Percentiles rank a stretch among this genome's conserved stretches.
These are phyloP conservation scores for Cadophora gregata DNA, from an alignment of 2,329 filamentous ascomycete species.

Conservation along the genomic window DNA sequence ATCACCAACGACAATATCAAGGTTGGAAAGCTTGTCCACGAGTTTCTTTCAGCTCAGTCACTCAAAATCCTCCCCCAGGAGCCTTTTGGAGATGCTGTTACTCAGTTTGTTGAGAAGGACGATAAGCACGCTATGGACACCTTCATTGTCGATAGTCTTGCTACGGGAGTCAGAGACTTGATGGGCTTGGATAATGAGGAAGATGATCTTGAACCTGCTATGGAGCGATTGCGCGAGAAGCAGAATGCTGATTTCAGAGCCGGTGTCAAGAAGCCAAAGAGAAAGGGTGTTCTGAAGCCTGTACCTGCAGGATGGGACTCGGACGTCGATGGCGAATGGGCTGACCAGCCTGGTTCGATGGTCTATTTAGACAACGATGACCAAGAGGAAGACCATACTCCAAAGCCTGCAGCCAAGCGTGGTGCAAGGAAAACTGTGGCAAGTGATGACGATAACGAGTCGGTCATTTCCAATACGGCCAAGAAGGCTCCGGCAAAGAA, in stretches of 20 bases:
- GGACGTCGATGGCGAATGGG: conserved; percentile 88
- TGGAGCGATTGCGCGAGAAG: conserved; percentile 73
- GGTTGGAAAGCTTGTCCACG: conserved; percentile 85
- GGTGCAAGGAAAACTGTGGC: conserved; percentile 49
- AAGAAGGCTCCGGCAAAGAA: conserved; percentile 47
- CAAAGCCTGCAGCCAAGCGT: conserved; percentile 41
- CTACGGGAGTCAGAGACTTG: conserved; percentile 73
- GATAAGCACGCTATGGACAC: conserved; percentile 91
- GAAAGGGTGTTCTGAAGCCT: conserved; percentile 68
- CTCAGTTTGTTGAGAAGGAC: conserved; percentile 92
- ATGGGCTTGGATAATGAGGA: conserved; percentile 71
- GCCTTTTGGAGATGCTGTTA: conserved; percentile 89
- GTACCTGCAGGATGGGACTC: conserved; percentile 85
- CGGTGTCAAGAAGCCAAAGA: conserved; percentile 61
- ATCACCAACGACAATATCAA: conserved; percentile 75
- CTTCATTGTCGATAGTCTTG: conserved; percentile 75
- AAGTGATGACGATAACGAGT: conserved; percentile 61
- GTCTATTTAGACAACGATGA: conserved; percentile 43
- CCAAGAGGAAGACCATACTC: conserved; percentile 52
- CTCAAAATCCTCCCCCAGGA: conserved; percentile 93
- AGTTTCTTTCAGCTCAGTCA: conserved; percentile 86
- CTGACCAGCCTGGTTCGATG: conserved; percentile 58
- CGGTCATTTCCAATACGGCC: conserved; percentile 42
- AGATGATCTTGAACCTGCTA: conserved; percentile 73
- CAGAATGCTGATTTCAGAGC: conserved; percentile 73